These are phyloP conservation scores for Blastocladiella emersonii DNA, from an alignment of 371 early-diverging fungal species.

Conservation along the genomic window DNA sequence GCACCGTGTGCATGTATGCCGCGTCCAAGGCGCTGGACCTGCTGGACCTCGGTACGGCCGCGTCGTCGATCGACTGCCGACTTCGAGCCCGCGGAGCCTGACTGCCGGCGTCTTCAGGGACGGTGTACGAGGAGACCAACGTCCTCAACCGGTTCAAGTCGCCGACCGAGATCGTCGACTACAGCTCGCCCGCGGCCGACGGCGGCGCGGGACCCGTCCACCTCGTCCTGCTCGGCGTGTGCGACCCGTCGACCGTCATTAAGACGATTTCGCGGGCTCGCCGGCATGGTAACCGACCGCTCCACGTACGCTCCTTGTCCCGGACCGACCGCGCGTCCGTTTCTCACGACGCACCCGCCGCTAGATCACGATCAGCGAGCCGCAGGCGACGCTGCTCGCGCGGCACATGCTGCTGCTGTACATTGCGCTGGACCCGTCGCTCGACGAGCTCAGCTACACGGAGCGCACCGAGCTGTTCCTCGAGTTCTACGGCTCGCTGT, in stretches of 20 bases:
- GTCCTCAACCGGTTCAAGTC: constrained; percentile 3
- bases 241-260: constrained; percentile 23
- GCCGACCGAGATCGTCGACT: not conserved
- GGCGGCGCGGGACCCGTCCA: constrained; percentile 1
- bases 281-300: constrained; percentile 7
- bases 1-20: constrained; percentile 11
- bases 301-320: constrained; percentile 9
- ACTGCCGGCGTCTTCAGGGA: not conserved
- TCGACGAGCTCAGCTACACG: constrained; percentile 4
- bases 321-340: not conserved
- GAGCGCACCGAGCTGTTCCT: constrained; percentile 25
- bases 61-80: not conserved
- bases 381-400: constrained; percentile 22
- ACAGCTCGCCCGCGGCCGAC: not conserved
- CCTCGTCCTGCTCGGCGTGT: constrained; percentile 19
- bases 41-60: constrained; percentile 10
- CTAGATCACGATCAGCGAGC: constrained; percentile 29
- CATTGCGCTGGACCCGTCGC: constrained; percentile 10
- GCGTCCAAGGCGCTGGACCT: constrained; percentile 24
- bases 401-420: constrained; percentile 22
- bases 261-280: constrained; percentile 18
- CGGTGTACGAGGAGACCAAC: not conserved
- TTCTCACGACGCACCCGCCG: not conserved
- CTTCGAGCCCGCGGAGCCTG: not conserved
- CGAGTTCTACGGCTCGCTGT: constrained; percentile 28